Conservation (phyloP, 108 stramenopile species). For the Pseudonitzschia delicatissima region DNA sequence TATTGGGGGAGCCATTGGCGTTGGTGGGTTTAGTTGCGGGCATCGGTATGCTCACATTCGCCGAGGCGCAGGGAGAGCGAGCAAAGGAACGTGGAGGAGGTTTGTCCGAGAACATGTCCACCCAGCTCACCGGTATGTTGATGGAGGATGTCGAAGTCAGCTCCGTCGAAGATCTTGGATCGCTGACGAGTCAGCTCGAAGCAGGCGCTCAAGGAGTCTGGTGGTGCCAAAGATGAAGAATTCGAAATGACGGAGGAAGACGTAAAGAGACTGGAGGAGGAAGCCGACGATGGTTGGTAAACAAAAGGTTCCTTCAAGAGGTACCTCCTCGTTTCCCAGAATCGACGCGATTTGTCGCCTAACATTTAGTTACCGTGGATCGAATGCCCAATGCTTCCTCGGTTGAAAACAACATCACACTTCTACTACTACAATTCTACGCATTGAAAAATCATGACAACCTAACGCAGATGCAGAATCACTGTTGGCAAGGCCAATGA, state of each 20-base stretch:
- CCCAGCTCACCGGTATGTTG: conserved; percentile 62
- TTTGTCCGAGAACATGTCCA: conserved; percentile 74
- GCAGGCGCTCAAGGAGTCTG: conserved; percentile 61
- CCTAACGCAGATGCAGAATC: too few relatives aligned
- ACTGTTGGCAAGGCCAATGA: too few relatives aligned
- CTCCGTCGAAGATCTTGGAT: conserved; percentile 69
- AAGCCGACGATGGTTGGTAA: conserved; percentile 89
- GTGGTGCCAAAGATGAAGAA: conserved; percentile 44
- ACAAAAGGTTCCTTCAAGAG: too few relatives aligned
- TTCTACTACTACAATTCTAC: too few relatives aligned
- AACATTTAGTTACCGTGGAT: too few relatives aligned
- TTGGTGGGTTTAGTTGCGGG: conserved; percentile 70
- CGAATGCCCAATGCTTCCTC: too few relatives aligned
- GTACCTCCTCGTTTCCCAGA: too few relatives aligned
- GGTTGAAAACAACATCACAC: too few relatives aligned
- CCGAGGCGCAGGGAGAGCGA: conserved; percentile 79
- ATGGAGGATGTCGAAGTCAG: conserved; percentile 86
- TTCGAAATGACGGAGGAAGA: conserved; percentile 78
- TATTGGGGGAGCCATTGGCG: conserved; percentile 46
- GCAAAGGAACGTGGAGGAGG: conserved; percentile 74
- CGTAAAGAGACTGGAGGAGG: conserved; percentile 71
- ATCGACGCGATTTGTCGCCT: too few relatives aligned
- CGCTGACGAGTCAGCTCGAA: conserved; percentile 76
- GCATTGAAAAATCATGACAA: too few relatives aligned
- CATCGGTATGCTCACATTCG: conserved; percentile 71